These are phyloP conservation scores for Pichia nanzhaoensis DNA, from an alignment of 805 yeast species.

Conservation along the genomic window DNA sequence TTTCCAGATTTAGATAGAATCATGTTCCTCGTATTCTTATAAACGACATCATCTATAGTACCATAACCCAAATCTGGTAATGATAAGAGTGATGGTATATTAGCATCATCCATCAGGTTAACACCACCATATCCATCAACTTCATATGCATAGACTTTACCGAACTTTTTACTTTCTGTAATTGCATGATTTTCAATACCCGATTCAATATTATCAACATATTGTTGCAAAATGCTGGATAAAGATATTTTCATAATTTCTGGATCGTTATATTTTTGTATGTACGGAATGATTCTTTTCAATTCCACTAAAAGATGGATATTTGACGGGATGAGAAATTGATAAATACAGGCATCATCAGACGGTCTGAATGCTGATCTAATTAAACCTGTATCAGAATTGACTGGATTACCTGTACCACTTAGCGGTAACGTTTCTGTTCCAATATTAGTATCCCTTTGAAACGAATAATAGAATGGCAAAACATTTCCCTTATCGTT, in stretches of 20 bases:
- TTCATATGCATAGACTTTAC: constrained; percentile 80
- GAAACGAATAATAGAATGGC: constrained; percentile 57
- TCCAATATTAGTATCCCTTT: constrained; percentile 66
- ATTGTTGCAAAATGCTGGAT: constrained; percentile 26
- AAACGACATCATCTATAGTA: constrained; percentile 44
- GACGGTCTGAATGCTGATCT: constrained; percentile 84
- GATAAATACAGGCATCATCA: constrained; percentile 78
- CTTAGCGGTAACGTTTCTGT: constrained; percentile 73
- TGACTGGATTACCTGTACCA: constrained; percentile 83
- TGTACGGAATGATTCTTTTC: constrained; percentile 26
- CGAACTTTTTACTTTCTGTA: constrained; percentile 60
- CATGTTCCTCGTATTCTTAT: constrained; percentile 77
- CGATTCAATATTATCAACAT: constrained; percentile 37
- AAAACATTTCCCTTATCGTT: constrained; percentile 41
- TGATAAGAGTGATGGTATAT: constrained; percentile 74
- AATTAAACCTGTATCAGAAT: constrained; percentile 60
- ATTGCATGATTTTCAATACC: constrained; percentile 64
- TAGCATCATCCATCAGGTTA: constrained; percentile 84
- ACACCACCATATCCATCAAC: constrained; percentile 80
- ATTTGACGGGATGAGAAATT: constrained; percentile 80
- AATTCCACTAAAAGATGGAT: constrained; percentile 68
- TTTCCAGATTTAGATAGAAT: constrained; percentile 61
- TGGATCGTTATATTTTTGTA: constrained; percentile 16
- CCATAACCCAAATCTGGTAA: constrained; percentile 74
- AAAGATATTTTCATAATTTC: constrained; percentile 13